Evolutionary conservation across 169 alveolate genomes (phyloP).

Genomic region (Plasmodium reichenowi): DNA sequence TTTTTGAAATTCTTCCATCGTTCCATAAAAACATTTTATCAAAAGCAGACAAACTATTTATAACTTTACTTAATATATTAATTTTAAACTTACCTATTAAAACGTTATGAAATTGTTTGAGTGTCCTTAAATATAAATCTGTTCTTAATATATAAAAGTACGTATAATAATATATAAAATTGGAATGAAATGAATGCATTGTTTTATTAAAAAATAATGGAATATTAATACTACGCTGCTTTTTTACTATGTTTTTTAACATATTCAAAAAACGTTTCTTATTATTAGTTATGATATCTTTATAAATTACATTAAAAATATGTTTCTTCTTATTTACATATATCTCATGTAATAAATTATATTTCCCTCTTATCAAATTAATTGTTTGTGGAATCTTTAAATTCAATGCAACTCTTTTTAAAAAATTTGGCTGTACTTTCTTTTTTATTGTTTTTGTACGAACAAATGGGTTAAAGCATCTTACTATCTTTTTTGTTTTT

Average conservation of each 20-base stretch:
- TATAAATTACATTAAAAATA: conserved; percentile 24
- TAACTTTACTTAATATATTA: conserved; percentile 12
- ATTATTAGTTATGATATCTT: conserved; percentile 42
- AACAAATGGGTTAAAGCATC: no score
- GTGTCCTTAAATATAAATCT: not conserved
- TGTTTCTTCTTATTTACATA: conserved; percentile 44
- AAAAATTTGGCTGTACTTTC: not conserved
- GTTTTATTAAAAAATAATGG: conserved; percentile 28
- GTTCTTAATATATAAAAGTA: conserved; percentile 15
- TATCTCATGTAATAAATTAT: conserved; percentile 13
- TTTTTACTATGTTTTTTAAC: conserved; percentile 31
- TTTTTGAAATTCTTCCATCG: conserved; percentile 6
- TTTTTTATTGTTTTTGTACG: not conserved
- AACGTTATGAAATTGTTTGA: conserved; percentile 21
- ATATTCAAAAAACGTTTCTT: conserved; percentile 11
- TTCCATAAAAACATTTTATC: conserved; percentile 67
- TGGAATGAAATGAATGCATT: conserved; percentile 23
- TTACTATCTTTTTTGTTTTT: no score
- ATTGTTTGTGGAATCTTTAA: conserved; percentile 19
- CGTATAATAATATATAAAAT: conserved; percentile 35
- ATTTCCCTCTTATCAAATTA: not conserved
- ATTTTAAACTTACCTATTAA: conserved; percentile 23
- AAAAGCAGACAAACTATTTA: conserved; percentile 2
- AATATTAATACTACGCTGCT: conserved; percentile 26
- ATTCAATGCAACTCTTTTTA: not conserved